Base-by-base conservation (phyloP, 495 filamentous ascomycete species). In the Bacidia rubella region DNA sequence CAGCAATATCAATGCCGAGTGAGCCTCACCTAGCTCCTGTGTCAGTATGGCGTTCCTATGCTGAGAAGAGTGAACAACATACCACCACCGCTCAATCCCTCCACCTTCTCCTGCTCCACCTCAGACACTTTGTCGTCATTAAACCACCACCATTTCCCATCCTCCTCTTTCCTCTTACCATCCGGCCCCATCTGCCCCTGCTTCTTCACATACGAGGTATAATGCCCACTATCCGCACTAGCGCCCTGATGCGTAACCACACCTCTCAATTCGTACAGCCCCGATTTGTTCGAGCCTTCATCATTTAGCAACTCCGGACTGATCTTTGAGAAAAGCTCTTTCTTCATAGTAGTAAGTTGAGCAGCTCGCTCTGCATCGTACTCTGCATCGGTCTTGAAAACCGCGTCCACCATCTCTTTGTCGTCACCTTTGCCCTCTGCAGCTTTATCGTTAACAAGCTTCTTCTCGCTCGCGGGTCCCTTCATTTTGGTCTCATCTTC, bases 121-220 rank as follows among this genome's bases (percentile, higher is more conserved):
- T 97, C 93, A 38, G 84, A 79, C 11, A 98, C 93, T 66, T 90
- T 94, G 62, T 98, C 93, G 60, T 98, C 92, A 63, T 98, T 95
- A 75, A 98, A 98, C 89, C 92, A 97, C 88, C 92, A 98, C 92
- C 92, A 98, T 58, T 90, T 95, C 51, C 82, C 88, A 57, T 95
- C 89, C 52, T 90, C 83, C 57, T 82, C 80, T 52, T 78, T 79
- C 58, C 80, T 68, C 72, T 86, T 86, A 2, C 80, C 79, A 51
- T 74, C 74, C 7, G 79, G 67, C 54, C 87, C 83, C 51, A 81
- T 68, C 3, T 68, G 64, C 15, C 76, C 81, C 45, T 84, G 75
- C 72, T 98, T 94, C 74, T 97, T 98, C 51, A 98, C 86, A 65
- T 95, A 98, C 1, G 88, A 81, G 1, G 93, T 97, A 70, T 98